phyloP scores from a whole-genome alignment of 176 grass and related monocot genomes.

The Tillandsia leiboldiana region DNA sequence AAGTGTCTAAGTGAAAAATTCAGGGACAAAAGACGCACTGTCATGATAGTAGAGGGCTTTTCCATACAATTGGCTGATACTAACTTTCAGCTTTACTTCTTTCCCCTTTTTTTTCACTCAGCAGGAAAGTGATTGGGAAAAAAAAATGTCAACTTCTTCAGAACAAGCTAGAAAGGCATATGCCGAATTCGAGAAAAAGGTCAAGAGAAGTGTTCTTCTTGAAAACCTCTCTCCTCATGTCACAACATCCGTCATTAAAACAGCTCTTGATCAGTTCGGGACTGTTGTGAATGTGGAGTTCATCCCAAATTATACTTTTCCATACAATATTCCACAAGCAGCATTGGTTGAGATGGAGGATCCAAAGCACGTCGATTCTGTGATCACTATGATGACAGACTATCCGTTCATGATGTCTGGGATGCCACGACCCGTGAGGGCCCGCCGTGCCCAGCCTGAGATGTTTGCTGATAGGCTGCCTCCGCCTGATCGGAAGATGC shows the following conservation, averaged over 20 bases:
- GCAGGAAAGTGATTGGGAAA: neutral
- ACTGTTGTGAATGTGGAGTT: constrained; percentile 39
- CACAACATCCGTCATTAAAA: constrained; percentile 28
- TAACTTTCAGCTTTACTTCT: neutral
- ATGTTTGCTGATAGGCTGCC: constrained; percentile 53
- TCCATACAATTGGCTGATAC: no score
- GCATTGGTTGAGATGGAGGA: constrained; percentile 37
- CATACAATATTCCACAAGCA: constrained; percentile 27
- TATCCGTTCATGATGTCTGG: constrained; percentile 77
- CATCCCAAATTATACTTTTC: constrained; percentile 50
- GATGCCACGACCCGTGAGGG: constrained; percentile 72
- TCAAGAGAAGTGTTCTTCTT: constrained; percentile 39
- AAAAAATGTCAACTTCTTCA: constrained; percentile 19
- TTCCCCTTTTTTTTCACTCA: neutral
- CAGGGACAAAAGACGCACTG: no score
- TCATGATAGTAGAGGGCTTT: no score
- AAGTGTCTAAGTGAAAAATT: no score
- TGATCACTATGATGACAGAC: constrained; percentile 35
- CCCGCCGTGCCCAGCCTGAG: constrained; percentile 26
- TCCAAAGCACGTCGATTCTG: constrained; percentile 17
- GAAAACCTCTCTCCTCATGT: constrained; percentile 54
- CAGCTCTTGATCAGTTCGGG: constrained; percentile 48
- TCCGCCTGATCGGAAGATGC: constrained; percentile 30
- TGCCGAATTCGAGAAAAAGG: constrained; percentile 38
- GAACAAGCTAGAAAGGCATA: constrained; percentile 30